Base-by-base conservation (phyloP, 768 basidiomycete species). In the Collybia sordida region DNA sequence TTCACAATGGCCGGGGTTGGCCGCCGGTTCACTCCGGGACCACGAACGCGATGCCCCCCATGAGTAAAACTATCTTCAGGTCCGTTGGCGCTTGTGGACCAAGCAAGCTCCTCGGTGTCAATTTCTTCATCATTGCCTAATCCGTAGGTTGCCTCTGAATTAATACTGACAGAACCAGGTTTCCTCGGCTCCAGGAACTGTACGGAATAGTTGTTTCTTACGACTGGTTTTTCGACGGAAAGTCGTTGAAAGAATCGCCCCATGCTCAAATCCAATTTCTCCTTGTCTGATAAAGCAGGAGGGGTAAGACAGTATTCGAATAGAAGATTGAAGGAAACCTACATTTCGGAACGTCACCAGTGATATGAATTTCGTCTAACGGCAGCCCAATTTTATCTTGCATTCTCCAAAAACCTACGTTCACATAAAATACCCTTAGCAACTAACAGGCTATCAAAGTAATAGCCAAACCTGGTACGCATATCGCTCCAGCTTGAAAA, bases 281-380 rank as follows among this genome's bases (percentile, higher is more conserved):
- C 79, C 60, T 75, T 65, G 62, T 84, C 83, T 31, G 31, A 31
- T 3, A 31, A 31, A 31, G 31, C 3, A 14, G 3, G 9, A 31
- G 3, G 14, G 9, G 14, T 31, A 3, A 31, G 31, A 31, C 11
- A 31, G 31, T 12, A 31, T 31, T 4, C 3, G 14, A 31, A 31
- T 4, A 31, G 11, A 11, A 31, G 14, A 11, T 6, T 31, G 9
- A 12, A 31, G 31, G 14, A 7, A 14, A 31, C 5, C 3, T 64
- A 86, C 87, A 89, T 65, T 80, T 81, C 15, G 88, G 86, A 34
- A 90, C 89, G 59, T 83, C 71, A 22, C 90, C 88, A 22, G 75
- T 72, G 47, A 71, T 65, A 66, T 91, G 88, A 37, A 90, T 89
- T 46, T 88, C 83, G 47, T 88, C 83, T 28, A 90, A 69, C 18